Base-by-base conservation (phyloP, 2,329 filamentous ascomycete genomes). In the Boeremia lycopersici region DNA sequence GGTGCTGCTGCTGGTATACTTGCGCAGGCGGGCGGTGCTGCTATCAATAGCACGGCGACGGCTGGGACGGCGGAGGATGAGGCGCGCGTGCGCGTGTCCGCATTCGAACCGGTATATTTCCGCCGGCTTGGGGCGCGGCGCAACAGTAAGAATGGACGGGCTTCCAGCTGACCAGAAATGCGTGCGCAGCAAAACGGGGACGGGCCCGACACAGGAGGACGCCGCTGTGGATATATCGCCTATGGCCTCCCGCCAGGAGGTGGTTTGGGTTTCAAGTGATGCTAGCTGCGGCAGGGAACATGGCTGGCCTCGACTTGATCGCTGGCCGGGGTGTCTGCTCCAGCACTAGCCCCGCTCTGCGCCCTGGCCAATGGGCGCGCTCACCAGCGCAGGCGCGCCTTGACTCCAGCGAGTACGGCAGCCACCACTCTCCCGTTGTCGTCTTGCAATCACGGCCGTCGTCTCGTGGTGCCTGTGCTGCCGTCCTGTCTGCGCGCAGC, bases 181-280 rank as follows among this genome's bases (percentile, higher is more conserved):
- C 19, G 50, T 39, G 33, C 19, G 50, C 44, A 29, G 40, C 36
- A 28, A 30, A 43, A 56, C 53, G 53, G 53, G 43, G 48, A 25
- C 34, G n/a, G 25, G 42, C 46, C 49, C 52, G 35, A 47, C 40
- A 47, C 52, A 42, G 31, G 52, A 49, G 52, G 52, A 43, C 48
- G 43, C 38, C 43, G 53, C 53, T 12, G 53, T 56, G 48, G 47
- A 48, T 51, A 56, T 55, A 42, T 46, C 47, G 43, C 45, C 46
- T 50, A 35, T 46, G 15, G 47, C 44, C 47, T 56, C 47, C 53
- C 42, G 47, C 53, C 53, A 56, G 53, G 53, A 56, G 53, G 42
- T 56, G 43, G 47, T 48, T 48, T 56, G 42, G 29, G 53, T 56
- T 56, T 56, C 53, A 52, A 47, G 31, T 51, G 53, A 45, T 49